Base-by-base conservation (phyloP, 208 protist genomes). In the Crithidia thermophila region DNA sequence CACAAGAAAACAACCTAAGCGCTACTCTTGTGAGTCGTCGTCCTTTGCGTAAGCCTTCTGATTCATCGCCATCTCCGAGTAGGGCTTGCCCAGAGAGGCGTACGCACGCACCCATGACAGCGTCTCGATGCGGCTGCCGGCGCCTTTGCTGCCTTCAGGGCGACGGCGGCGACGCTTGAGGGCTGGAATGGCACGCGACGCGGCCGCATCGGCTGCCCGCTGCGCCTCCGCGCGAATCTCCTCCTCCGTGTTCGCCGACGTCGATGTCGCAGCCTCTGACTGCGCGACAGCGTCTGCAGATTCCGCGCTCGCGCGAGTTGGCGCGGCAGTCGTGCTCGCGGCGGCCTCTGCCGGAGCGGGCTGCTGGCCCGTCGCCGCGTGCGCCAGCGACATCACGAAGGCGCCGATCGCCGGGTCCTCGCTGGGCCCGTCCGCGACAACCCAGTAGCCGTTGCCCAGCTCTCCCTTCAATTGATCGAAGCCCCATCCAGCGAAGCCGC, bases 401-500 rank as follows among this genome's bases (percentile, higher is more conserved):
- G 62, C 28, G 21, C 77, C 75, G 42, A 86, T 67, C 31, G 56
- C 67, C 0, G 74, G 33, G 50, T 89, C 70, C 0, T 57, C 27
- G 11, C 75, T 71, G 18, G 57, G 56, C 18, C 60, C 75, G 27
- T 56, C 37, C 40, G 67, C 88, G 8, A 88, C 80, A 11, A 96
- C 56, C 86, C 87, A 96, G 51, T 82, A 84, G 46, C 88, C 88
- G 30, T 73, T 52, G n/a, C 61, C 37, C 21, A 93, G 37, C 77
- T 96, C 90, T 31, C 88, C 90, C 52, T 82, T 73, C 27, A 96
- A 86, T 64, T 94, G 87, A 14, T 84, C 65, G 4, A 39, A 43
- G 21, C 87, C 86, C 90, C 90, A 96, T 31, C 88, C 88, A 28
- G 84, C 79, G 73, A 90, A 90, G 25, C 90, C 90, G 42, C 84